These are phyloP conservation scores for Aristolochia californica DNA, from an alignment of 164 flowering plant genomes.

Conservation along the genomic window DNA sequence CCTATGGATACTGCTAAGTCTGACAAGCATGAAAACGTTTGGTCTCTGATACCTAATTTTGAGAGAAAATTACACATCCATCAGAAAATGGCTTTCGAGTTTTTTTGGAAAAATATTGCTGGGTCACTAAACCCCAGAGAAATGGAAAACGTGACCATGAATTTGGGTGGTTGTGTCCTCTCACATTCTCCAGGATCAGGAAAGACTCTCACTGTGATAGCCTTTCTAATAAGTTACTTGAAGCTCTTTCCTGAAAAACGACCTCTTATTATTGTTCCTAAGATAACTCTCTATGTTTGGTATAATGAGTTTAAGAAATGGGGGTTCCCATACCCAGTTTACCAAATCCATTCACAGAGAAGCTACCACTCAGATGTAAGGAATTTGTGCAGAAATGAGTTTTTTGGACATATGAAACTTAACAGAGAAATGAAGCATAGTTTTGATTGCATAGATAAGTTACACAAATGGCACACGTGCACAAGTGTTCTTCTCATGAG, in stretches of 20 bases:
- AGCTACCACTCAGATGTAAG: conserved; percentile 21
- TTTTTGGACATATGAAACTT: conserved; percentile 31
- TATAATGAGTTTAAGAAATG: conserved; percentile 80
- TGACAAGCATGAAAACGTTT: conserved; percentile 45
- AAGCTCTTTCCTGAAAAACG: conserved; percentile 69
- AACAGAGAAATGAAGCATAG: conserved; percentile 59
- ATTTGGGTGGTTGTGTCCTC: conserved; percentile 76
- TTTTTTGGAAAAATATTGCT: conserved; percentile 77
- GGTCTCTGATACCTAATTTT: conserved; percentile 73
- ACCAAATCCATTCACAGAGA: conserved; percentile 61
- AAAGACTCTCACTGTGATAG: conserved; percentile 72
- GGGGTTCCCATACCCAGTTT: conserved; percentile 67
- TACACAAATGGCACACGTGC: conserved; percentile 75
- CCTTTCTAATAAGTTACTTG: conserved; percentile 82
- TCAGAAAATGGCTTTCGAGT: conserved; percentile 85
- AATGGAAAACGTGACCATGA: conserved; percentile 33
- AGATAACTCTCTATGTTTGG: conserved; percentile 86
- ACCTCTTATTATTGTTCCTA: conserved; percentile 88
- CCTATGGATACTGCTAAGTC: conserved; percentile 7
- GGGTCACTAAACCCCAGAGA: conserved; percentile 56
- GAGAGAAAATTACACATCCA: conserved; percentile 48
- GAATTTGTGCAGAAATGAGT: conserved; percentile 12
- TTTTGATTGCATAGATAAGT: conserved; percentile 71
- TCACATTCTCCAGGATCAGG: conserved; percentile 98
- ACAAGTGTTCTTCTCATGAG: conserved; percentile 94